A percentile compares a stretch with the other conserved stretches of the same genome.
Evolutionary conservation across 805 yeast species (phyloP).

Genomic region (Ogataea haglerorum): DNA sequence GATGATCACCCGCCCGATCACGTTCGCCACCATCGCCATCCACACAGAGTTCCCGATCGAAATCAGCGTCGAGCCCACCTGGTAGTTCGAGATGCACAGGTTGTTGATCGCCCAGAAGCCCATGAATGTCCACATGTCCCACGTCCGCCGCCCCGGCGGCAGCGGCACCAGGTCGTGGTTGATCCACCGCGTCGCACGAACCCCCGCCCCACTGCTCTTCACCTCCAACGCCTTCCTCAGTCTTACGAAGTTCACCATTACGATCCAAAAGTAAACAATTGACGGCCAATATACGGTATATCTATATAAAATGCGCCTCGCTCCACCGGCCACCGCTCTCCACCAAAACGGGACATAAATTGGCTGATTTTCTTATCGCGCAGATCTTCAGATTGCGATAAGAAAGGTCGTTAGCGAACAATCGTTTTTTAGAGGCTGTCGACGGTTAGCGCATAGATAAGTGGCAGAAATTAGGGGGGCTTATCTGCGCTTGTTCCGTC

Average conservation of each 20-base stretch:
- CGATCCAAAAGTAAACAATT: neutral
- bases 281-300: too few relatives aligned
- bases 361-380: neutral
- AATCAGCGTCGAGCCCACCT: slow-evolving; percentile 21
- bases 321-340: neutral
- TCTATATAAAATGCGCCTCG: neutral
- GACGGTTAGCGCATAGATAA: too few relatives aligned
- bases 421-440: too few relatives aligned
- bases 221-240: slow-evolving; percentile 3
- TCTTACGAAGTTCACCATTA: slow-evolving; percentile 5
- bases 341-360: neutral
- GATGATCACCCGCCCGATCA: slow-evolving; percentile 46
- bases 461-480: too few relatives aligned
- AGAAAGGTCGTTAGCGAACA: neutral
- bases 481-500: too few relatives aligned
- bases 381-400: neutral
- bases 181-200: too few relatives aligned
- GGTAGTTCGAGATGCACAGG: slow-evolving; percentile 22
- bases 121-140: slow-evolving; percentile 42
- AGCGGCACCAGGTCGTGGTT: slow-evolving; percentile 44
- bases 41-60: slow-evolving; percentile 28
- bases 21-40: slow-evolving; percentile 41
- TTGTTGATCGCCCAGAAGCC: slow-evolving; percentile 41
- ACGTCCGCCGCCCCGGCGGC: slow-evolving; percentile 42
- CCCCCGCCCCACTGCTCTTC: too few relatives aligned